Evolutionary conservation across 176 grass and related monocot species (phyloP), one percentile per base, ranked within the genome.

Genomic region (Lolium perenne): DNA sequence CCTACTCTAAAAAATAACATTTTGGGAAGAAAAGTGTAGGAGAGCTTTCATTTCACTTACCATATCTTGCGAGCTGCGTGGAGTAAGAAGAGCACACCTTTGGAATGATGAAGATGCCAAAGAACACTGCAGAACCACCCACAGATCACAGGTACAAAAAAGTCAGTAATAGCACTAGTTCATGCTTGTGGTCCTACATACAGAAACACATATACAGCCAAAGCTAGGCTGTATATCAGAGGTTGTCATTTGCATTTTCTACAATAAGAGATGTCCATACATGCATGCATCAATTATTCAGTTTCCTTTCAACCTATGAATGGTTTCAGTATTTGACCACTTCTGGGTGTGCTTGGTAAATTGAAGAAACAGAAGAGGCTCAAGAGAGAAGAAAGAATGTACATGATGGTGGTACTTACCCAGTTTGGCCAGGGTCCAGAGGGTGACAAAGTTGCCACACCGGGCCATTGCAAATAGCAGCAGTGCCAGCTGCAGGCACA

Each of bases 71-170:
- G 74, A 97, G 68, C 86, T 99, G 97, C 70, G 85, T 87, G 58
- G 97, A 97, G 82, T 97, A 99, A 78, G 97, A 91, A 32, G 90
- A 94, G 90, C 92, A 99, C 22, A 97, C 87, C 88, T 94, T 99
- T 12, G 97, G 97, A 63, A 97, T 79, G 65, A 91, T 97, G 92
- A 97, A 99, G 85, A 94, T 70, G 64, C 97, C 94, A 90, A 97
- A 99, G 77, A 99, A 99, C 48, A 83, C 97, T 99, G 89, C 90
- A 90, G 60, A 61, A 68, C 82, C 53, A 79, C 16, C 50, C 70
- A 81, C 51, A 75, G 81, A 77, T 29, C 49, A 76, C 32, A 85
- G 51, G 56, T 55, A 72, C 51, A 70, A 55, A 86, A 87, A 81
- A 77, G 80, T 87, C 35, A 87, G 77, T 85, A 77, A 18, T 12